Conservation (phyloP, 2,329 filamentous ascomycete genomes). For the Talaromyces atroroseus region DNA sequence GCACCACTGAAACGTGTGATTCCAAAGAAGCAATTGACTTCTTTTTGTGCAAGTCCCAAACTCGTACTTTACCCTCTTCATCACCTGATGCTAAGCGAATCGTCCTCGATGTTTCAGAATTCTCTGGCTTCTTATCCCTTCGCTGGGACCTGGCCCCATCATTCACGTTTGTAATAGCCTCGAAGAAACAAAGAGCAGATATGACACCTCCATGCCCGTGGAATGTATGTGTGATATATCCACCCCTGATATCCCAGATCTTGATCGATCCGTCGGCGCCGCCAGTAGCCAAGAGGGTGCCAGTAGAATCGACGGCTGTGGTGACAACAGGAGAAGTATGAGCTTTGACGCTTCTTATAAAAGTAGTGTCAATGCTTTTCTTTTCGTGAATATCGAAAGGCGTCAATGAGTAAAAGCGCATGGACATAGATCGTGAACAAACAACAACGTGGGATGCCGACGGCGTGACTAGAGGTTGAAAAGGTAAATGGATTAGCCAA, state of each 20-base stretch:
- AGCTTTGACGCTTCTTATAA: constrained; percentile 78
- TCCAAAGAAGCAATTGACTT: constrained; percentile 72
- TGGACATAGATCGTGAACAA: constrained; percentile 91
- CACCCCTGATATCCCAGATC: constrained; percentile 88
- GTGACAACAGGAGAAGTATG: constrained; percentile 87
- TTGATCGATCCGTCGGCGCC: constrained; percentile 91
- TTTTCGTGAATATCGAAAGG: constrained; percentile 49
- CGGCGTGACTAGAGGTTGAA: constrained; percentile 63
- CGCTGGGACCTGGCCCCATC: constrained; percentile 19
- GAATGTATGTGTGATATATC: constrained; percentile 92
- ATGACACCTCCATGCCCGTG: constrained; percentile 87
- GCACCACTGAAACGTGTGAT: constrained; percentile 93
- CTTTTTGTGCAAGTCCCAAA: constrained; percentile 87
- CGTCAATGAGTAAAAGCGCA: constrained; percentile 79
- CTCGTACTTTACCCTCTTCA: constrained; percentile 84
- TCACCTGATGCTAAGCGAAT: constrained; percentile 85
- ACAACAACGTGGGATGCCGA: constrained; percentile 81
- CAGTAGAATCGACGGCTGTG: constrained; percentile 75
- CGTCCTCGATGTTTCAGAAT: constrained; percentile 44
- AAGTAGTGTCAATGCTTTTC: constrained; percentile 57
- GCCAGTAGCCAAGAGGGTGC: constrained; percentile 85
- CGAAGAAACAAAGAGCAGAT: constrained; percentile 87
- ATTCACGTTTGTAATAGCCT: constrained; percentile 48
- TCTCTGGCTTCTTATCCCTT: constrained; percentile 44
- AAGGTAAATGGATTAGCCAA: constrained; percentile 12